Conservation (phyloP, 805 yeast genomes). For the Pichia paraexigua region DNA sequence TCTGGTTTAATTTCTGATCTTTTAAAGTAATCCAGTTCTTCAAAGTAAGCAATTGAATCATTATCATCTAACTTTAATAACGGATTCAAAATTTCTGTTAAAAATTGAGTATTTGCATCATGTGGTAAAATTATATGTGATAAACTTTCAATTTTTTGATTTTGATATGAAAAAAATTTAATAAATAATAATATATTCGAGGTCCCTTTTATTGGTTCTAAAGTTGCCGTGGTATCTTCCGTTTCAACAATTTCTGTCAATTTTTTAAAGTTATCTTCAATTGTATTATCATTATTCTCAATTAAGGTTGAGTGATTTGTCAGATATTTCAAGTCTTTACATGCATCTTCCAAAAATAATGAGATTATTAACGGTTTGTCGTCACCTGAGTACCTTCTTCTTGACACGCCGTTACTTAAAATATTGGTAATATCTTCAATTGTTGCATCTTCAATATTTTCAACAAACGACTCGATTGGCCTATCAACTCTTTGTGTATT, state of each 20-base stretch:
- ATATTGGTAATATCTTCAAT: conserved; percentile 46
- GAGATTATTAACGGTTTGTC: conserved; percentile 39
- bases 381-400: conserved; percentile 28
- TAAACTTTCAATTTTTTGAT: conserved; percentile 54
- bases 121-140: conserved; percentile 49
- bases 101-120: conserved; percentile 35
- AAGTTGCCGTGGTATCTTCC: conserved; percentile 9
- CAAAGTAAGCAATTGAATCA: conserved; percentile 35
- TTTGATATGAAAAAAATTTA: conserved; percentile 56
- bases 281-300: background rate
- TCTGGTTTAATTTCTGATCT: conserved; percentile 36
- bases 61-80: conserved; percentile 33
- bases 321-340: conserved; percentile 32
- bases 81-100: conserved; percentile 34
- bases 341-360: conserved; percentile 58
- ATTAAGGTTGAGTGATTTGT: conserved; percentile 18
- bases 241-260: conserved; percentile 5
- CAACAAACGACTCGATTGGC: conserved; percentile 26
- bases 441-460: conserved; percentile 26
- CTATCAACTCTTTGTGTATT: conserved; percentile 58
- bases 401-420: conserved; percentile 17
- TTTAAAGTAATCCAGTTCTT: conserved; percentile 52
- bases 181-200: conserved; percentile 38
- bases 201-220: conserved; percentile 18
- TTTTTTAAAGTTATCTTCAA: conserved; percentile 8